phyloP scores from a whole-genome alignment of 129 eudicot species.

The Escallonia rubra region DNA sequence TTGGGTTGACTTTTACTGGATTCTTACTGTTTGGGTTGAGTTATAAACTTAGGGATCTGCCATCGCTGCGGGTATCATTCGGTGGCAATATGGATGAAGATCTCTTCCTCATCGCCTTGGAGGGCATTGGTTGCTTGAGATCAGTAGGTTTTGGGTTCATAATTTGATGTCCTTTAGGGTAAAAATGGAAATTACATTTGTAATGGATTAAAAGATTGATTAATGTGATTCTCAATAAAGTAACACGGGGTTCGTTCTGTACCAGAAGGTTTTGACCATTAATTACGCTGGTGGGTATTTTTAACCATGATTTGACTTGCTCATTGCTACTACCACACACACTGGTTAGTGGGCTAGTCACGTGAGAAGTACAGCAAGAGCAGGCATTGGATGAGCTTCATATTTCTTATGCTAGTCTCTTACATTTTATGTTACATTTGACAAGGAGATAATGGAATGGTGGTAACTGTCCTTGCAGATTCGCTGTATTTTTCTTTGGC shows the following conservation, averaged over 20 bases:
- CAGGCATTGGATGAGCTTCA: conserved; percentile 14
- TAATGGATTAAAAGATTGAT: conserved; percentile 12
- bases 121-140: conserved; percentile 12
- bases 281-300: background rate
- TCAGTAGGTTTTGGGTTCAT: conserved; percentile 13
- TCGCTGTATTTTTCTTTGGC: conserved; percentile 25
- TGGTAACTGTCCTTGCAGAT: conserved; percentile 23
- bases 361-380: conserved; percentile 15
- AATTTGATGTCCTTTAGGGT: conserved; percentile 17
- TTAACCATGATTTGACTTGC: conserved; percentile 10
- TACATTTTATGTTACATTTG: conserved; percentile 13
- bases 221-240: conserved; percentile 12
- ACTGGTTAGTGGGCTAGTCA: conserved; percentile 7
- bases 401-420: conserved; percentile 18
- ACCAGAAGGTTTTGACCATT: conserved; percentile 9
- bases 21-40: conserved; percentile 12
- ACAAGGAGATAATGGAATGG: conserved; percentile 23
- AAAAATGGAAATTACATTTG: conserved; percentile 13
- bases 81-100: conserved; percentile 10
- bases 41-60: background rate
- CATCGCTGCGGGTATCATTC: conserved; percentile 1
- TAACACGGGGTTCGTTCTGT: conserved; percentile 7
- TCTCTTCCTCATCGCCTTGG: conserved; percentile 7
- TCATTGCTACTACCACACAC: background rate
- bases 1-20: conserved; percentile 12